These are phyloP conservation scores for Cyberlindnera euphorbiae DNA, from an alignment of 805 yeast genomes.

Conservation along the genomic window DNA sequence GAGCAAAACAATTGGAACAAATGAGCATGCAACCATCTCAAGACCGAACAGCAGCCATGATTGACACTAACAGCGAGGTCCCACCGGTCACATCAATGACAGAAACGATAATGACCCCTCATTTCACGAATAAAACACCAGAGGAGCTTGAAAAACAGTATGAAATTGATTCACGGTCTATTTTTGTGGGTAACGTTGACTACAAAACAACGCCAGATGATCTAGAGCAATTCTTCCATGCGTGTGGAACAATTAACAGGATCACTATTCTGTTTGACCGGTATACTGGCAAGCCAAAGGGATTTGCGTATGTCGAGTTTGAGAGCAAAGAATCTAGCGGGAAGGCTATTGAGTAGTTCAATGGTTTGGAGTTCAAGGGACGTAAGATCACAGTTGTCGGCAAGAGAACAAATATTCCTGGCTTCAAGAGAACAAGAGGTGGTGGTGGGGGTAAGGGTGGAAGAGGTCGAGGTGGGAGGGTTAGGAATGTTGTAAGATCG, in stretches of 20 bases:
- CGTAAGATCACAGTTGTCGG: slow-evolving; percentile 42
- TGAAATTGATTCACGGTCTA: slow-evolving; percentile 47
- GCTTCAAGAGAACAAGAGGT: slow-evolving; percentile 31
- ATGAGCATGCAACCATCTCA: too few species aligned
- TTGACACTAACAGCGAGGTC: too few species aligned
- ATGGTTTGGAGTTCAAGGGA: slow-evolving; percentile 40
- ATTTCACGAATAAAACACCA: slow-evolving; percentile 18
- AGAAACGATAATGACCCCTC: too few species aligned
- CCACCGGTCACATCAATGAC: too few species aligned
- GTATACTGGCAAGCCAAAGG: slow-evolving; percentile 44
- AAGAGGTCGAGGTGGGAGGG: slow-evolving; percentile 23
- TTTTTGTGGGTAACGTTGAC: slow-evolving; percentile 50
- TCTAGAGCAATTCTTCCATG: slow-evolving; percentile 42
- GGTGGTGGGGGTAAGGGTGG: slow-evolving; percentile 11
- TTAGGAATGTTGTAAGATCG: slow-evolving; percentile 14
- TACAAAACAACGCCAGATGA: slow-evolving; percentile 45
- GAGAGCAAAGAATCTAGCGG: slow-evolving; percentile 36
- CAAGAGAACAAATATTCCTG: slow-evolving; percentile 54
- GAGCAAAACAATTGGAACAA: too few species aligned
- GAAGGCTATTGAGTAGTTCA: slow-evolving; percentile 40
- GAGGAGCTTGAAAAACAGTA: slow-evolving; percentile 32
- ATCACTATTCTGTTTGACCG: slow-evolving; percentile 47
- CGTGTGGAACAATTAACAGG: slow-evolving; percentile 43
- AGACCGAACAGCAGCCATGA: too few species aligned
- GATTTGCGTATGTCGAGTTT: slow-evolving; percentile 63